Evolutionary conservation across 768 basidiomycete genomes (phyloP).

Genomic region (Pholiota molesta): DNA sequence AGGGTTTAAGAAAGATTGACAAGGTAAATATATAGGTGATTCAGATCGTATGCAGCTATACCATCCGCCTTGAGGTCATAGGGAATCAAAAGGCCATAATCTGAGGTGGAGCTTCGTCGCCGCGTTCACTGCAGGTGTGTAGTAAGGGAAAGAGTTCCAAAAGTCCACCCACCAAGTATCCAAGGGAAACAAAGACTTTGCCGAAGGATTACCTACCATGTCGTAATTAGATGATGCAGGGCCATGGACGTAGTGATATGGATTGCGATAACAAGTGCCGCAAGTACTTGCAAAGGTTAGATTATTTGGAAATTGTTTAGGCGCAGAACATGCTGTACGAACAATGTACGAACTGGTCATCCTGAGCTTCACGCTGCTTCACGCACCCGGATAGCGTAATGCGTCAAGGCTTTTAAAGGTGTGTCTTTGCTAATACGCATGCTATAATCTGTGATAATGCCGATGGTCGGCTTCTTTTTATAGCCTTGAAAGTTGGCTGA

Average conservation of each 20-base stretch:
- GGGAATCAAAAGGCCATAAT: not conserved
- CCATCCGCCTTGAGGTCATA: not conserved
- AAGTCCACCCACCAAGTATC: not conserved
- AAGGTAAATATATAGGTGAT: not conserved
- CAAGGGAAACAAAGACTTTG: not conserved
- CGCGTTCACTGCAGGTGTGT: no score
- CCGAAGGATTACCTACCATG: not conserved
- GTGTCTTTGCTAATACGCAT: not conserved
- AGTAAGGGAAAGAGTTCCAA: no score
- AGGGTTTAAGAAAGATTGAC: not conserved
- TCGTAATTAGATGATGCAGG: not conserved
- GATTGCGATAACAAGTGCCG: not conserved
- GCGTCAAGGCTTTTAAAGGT: not conserved
- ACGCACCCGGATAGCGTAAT: not conserved
- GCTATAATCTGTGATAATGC: not conserved
- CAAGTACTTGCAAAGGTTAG: not conserved
- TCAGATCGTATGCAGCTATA: not conserved
- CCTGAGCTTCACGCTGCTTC: no score
- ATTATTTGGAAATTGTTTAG: not conserved
- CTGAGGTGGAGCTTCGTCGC: not conserved
- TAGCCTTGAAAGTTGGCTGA: no score
- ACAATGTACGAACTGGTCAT: not conserved
- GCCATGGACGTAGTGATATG: not conserved
- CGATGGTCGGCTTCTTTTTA: not conserved
- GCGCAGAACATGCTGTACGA: not conserved